These are phyloP conservation scores for Penicillium parvum DNA, from an alignment of 495 filamentous ascomycete genomes.

Conservation along the genomic window DNA sequence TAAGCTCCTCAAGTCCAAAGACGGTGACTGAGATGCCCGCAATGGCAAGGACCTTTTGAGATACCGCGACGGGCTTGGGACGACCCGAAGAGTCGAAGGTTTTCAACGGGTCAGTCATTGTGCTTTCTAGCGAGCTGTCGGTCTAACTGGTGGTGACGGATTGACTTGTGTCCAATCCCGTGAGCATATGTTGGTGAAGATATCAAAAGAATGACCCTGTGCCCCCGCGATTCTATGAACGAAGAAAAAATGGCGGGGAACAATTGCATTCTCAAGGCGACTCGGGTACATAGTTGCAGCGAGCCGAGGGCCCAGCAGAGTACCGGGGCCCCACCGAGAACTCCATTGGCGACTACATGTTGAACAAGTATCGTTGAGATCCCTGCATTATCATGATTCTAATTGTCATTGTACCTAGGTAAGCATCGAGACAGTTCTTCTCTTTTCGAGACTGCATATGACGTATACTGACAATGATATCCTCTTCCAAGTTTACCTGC, in stretches of 20 bases:
- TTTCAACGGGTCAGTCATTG: conserved; percentile 39
- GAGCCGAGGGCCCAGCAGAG: conserved; percentile 12
- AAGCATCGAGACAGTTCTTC: too few relatives aligned
- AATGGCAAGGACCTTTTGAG: conserved; percentile 58
- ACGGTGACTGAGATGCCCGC: conserved; percentile 72
- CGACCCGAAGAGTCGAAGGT: conserved; percentile 21
- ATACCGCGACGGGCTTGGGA: conserved; percentile 45
- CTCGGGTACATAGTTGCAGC: conserved; percentile 20
- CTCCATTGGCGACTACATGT: too few relatives aligned
- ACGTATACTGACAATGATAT: too few relatives aligned
- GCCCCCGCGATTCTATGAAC: background rate
- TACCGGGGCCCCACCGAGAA: background rate
- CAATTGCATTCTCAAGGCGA: conserved; percentile 1
- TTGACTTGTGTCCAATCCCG: too few relatives aligned
- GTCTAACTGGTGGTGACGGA: too few relatives aligned
- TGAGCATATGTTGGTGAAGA: background rate
- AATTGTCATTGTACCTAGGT: too few relatives aligned
- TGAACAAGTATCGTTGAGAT: too few relatives aligned
- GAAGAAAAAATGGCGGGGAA: conserved; percentile 8
- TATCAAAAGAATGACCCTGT: background rate
- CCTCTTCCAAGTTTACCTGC: too few relatives aligned
- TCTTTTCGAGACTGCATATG: too few relatives aligned
- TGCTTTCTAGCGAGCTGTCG: background rate
- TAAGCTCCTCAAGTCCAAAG: conserved; percentile 73
- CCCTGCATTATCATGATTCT: too few relatives aligned